These are phyloP conservation scores for Fraxinus sp. DNA, from an alignment of 305 asterid genomes.

Conservation along the genomic window DNA sequence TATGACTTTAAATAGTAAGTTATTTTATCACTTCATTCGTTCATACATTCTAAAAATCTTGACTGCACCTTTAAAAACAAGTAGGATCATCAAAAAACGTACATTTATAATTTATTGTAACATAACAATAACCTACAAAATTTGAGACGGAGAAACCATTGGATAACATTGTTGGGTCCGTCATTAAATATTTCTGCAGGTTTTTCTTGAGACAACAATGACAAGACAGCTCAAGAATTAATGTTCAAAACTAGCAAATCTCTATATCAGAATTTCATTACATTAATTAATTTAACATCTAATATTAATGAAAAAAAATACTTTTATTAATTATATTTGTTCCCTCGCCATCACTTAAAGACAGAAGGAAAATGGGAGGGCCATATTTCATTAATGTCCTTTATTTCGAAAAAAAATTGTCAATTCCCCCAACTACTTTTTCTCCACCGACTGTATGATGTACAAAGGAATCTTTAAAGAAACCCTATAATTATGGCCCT, in stretches of 20 bases:
- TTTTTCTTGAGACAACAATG: not conserved
- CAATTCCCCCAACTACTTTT: not conserved
- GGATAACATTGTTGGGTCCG: not conserved
- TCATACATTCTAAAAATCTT: too few relatives aligned
- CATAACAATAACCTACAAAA: not conserved
- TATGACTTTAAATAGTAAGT: too few relatives aligned
- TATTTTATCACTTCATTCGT: not conserved
- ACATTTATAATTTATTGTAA: not conserved
- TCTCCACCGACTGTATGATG: not conserved
- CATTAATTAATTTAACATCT: not conserved
- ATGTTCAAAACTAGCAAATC: not conserved
- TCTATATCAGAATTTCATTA: not conserved
- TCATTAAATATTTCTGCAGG: not conserved
- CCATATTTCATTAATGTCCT: not conserved
- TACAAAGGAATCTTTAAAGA: not conserved
- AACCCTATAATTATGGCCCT: not conserved
- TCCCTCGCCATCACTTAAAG: not conserved
- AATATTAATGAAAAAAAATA: too few relatives aligned
- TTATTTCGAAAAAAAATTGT: too few relatives aligned
- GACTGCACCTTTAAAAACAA: too few relatives aligned
- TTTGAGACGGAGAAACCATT: not conserved
- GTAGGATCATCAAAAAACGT: not conserved
- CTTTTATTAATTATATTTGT: too few relatives aligned
- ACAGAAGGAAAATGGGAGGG: not conserved
- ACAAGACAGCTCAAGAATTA: not conserved